These are phyloP conservation scores for Chytriomyces confervae DNA, from an alignment of 192 early-diverging fungal genomes.

Conservation along the genomic window DNA sequence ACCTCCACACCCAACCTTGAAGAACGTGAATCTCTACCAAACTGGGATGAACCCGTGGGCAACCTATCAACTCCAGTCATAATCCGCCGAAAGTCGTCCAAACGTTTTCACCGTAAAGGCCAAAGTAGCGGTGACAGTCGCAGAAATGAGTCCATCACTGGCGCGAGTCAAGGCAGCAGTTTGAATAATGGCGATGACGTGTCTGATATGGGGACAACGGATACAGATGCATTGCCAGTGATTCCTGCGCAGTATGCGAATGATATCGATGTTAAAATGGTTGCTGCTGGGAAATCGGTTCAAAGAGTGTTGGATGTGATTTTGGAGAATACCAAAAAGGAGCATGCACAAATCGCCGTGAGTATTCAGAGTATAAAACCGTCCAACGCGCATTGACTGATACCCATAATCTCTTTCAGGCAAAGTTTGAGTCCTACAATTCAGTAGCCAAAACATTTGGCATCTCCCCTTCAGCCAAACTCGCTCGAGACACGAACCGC, in stretches of 20 bases:
- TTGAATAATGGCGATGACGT: neutral
- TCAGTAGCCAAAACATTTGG: neutral
- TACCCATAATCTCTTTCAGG: neutral
- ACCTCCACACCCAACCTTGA: neutral
- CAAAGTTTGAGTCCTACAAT: neutral
- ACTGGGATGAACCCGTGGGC: neutral
- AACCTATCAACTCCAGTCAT: neutral
- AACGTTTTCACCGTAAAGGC: slow-evolving; percentile 2
- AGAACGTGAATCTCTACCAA: neutral
- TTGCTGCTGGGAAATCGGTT: neutral
- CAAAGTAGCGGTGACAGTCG: neutral
- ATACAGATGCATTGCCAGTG: neutral
- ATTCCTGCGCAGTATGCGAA: neutral
- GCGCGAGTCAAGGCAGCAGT: neutral
- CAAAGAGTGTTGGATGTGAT: neutral
- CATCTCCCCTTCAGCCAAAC: neutral
- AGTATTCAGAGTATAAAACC: neutral
- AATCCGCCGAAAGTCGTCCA: slow-evolving; percentile 15
- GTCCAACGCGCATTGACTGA: neutral
- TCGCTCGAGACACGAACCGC: neutral
- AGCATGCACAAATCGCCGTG: too few relatives aligned
- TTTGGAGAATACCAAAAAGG: neutral
- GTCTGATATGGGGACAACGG: neutral
- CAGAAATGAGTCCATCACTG: neutral
- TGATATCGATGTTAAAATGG: neutral